Percentiles rank a stretch among this genome's conserved stretches.
Conservation (phyloP, 2,329 filamentous ascomycete genomes). For the Celoporthe dispersa region DNA sequence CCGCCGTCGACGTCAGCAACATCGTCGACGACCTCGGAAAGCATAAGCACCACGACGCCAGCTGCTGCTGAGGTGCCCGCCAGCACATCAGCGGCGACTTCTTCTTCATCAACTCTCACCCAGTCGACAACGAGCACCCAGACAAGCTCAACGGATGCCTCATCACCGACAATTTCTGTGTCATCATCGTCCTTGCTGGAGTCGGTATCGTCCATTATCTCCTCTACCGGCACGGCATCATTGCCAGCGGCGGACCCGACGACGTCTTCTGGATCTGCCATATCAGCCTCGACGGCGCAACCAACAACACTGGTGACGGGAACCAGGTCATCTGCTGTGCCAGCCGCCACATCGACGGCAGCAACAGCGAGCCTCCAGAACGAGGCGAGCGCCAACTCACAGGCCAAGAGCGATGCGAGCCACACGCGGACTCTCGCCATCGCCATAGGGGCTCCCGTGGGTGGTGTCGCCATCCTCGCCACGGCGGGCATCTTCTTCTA, state of each 20-base stretch:
- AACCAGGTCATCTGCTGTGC: not conserved
- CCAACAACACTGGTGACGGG: conserved; percentile 1
- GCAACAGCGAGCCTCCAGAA: conserved; percentile 13
- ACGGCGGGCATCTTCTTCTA: conserved; percentile 17
- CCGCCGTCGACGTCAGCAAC: not conserved
- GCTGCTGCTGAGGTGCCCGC: not conserved
- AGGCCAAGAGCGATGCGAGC: conserved; percentile 4
- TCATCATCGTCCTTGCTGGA: conserved; percentile 20
- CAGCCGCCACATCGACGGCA: not conserved
- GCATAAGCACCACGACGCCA: not conserved
- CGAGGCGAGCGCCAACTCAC: not conserved
- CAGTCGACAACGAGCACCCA: not conserved
- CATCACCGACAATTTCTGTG: not conserved
- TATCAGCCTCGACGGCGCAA: not conserved
- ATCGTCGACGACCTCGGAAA: not conserved
- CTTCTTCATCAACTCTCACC: not conserved
- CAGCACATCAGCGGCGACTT: not conserved
- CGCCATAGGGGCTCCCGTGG: conserved; percentile 25
- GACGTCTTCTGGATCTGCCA: not conserved
- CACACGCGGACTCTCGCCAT: conserved; percentile 20
- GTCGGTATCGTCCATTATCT: conserved; percentile 24
- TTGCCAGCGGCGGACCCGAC: not conserved
- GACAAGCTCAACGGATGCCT: not conserved
- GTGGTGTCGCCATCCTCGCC: conserved; percentile 20
- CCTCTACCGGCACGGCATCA: conserved; percentile 16